Base-by-base conservation (phyloP, 2,329 filamentous ascomycete species). In the Metarhizium rileyi region DNA sequence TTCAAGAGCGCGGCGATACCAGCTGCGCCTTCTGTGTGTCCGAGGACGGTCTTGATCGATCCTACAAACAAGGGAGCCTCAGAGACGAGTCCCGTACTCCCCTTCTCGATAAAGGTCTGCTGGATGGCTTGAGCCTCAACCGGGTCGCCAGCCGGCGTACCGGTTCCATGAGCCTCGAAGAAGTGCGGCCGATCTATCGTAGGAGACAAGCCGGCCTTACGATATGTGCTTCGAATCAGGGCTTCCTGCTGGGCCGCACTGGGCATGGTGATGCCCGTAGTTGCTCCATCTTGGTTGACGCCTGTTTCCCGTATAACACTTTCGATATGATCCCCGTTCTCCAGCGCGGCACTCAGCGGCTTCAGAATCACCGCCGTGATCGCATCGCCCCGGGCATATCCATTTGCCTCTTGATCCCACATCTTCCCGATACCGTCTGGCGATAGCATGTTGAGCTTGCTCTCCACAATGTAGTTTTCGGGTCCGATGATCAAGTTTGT, bases 351-450 rank as follows among this genome's bases (percentile, higher is more conserved):
- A 4, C 61, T 59, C 0, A 77, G 59, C 1, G 61, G 63, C 58
- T 77, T 77, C 4, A 78, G 50, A 1, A 76, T 51, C 4, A 77
- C 49, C 16, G 65, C 59, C 0, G 61, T 69, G 18, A 69, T 56
- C 3, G 55, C 57, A 16, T 59, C 56, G 10, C 52, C 74, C 67
- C 74, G 64, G 1, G 65, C 71, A 55, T 77, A 80, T 1, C 76
- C 77, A 50, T 71, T 65, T 4, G 70, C 75, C 16, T 56, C 58
- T 4, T 57, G 54, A 54, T 73, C 74, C 56, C 64, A 73, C 45
- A 52, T 54, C 14, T 45, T n/a, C n/a, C n/a, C n/a, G 43, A n/a
- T 46, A 46, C 6, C 49, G 49, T 4, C 50, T 0, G 44, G 55
- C 35, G 44, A 55, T 28, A 47, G 50, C 52, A 57, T 55, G 25